These are phyloP conservation scores for Trebouxia sp. DNA, from an alignment of 139 green algal genomes.

Conservation along the genomic window DNA sequence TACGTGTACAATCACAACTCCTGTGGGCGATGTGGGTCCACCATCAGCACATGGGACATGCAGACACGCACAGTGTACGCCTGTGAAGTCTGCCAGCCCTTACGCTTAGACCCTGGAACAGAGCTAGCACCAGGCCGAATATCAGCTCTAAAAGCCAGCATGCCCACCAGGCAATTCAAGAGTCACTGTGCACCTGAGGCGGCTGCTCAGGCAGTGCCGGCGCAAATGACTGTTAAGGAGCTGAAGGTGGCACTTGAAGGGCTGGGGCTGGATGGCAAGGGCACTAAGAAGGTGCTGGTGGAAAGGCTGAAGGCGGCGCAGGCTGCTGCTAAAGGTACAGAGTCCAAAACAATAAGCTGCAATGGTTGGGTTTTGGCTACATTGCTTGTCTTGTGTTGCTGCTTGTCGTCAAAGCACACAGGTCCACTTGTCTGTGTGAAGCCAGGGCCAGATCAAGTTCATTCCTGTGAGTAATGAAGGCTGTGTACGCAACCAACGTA, in stretches of 20 bases:
- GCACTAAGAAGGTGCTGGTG: conserved; percentile 36
- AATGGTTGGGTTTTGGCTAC: no score
- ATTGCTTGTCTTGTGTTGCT: background rate
- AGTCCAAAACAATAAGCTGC: no score
- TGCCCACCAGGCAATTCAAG: conserved; percentile 52
- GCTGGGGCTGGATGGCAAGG: background rate
- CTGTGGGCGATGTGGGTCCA: conserved; percentile 70
- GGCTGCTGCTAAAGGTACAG: background rate
- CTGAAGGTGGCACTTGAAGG: conserved; percentile 34
- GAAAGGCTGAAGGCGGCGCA: conserved; percentile 29
- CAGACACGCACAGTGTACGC: conserved; percentile 68
- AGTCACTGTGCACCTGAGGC: conserved; percentile 79
- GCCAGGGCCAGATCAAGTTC: background rate
- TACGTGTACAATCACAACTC: conserved; percentile 88
- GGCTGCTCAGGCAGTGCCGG: background rate
- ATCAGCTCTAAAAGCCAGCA: conserved; percentile 1
- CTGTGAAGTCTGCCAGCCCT: conserved; percentile 74
- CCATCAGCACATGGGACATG: conserved; percentile 78
- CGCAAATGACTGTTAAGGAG: conserved; percentile 46
- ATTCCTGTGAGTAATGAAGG: no score
- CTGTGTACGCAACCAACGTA: no score
- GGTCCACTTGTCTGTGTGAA: background rate
- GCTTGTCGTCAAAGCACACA: background rate
- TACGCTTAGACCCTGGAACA: conserved; percentile 12
- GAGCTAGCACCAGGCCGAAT: conserved; percentile 13